Conservation (phyloP, 345 rosid genomes). For the Hibiscus trionum region DNA sequence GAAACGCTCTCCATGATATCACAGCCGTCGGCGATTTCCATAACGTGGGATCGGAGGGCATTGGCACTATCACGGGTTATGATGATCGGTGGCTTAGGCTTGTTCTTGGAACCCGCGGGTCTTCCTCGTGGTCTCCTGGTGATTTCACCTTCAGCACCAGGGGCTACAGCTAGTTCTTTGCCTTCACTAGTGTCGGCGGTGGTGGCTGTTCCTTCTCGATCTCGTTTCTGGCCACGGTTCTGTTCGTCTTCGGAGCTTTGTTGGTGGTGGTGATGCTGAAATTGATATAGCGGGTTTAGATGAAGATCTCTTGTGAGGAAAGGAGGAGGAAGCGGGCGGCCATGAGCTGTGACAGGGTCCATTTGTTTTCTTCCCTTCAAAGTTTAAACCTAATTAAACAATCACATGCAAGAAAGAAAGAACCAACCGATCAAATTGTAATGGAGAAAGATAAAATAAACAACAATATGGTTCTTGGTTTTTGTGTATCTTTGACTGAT, state of each 20-base stretch:
- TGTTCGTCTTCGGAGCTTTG: constrained; percentile 41
- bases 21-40: constrained; percentile 72
- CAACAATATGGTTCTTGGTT: background rate
- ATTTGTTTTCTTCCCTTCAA: constrained; percentile 22
- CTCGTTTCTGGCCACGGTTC: constrained; percentile 55
- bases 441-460: too few relatives aligned
- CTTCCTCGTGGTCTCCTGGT: constrained; percentile 74
- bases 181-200: constrained; percentile 20
- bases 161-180: constrained; percentile 25
- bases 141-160: constrained; percentile 34
- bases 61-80: constrained; percentile 90
- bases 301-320: constrained; percentile 77
- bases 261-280: constrained; percentile 48
- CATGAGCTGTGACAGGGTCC: constrained; percentile 71
- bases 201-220: constrained; percentile 43
- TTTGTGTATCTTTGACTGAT: constrained; percentile 10
- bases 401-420: constrained; percentile 1
- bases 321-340: constrained; percentile 74
- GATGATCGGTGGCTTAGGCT: constrained; percentile 84
- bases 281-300: constrained; percentile 45
- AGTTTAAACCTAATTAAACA: constrained; percentile 19
- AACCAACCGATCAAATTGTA: background rate
- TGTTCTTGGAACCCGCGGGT: constrained; percentile 86
- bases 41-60: constrained; percentile 85
- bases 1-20: constrained; percentile 79